Evolutionary conservation across 345 rosid genomes (phyloP), one percentile per base, ranked within the genome.

Genomic region (Sisymbrium altissimum): DNA sequence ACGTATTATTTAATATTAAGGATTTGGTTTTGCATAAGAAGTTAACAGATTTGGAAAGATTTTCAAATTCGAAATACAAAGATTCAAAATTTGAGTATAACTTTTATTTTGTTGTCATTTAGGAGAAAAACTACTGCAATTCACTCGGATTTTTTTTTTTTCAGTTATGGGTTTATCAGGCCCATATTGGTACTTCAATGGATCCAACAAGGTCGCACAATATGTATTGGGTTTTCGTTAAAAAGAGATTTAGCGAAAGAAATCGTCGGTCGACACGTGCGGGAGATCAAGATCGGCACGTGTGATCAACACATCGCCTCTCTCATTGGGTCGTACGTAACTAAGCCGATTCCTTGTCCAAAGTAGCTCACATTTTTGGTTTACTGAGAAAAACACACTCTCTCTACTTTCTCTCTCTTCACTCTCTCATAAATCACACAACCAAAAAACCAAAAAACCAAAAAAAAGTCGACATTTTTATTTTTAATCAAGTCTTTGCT

Each of bases 261-360:
- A 69, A 78, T 70, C 86, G 90, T 87, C 94, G 90, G 94, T 84
- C 75, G 80, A 85, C 90, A 90, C 92, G 92, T 84, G 79, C 59
- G 71, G 30, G 27, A 53, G 23, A 79, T 81, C 81, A 13, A 23
- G 39, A 4, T 75, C 68, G 66, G 64, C 81, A 77, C 64, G 81
- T 71, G 72, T 50, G 63, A 59, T 9, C 32, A 30, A 38, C 44
- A 64, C 68, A 48, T 33, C 41, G 5, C 57, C 17, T 30, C 60
- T 35, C 68, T 65, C 62, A 71, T 71, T 71, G 76, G 72, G 35
- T 50, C 56, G 56, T 50, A 50, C 66, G 57, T 61, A 60, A 74
- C 40, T n/a, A 66, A 3, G 73, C 53, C 46, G 69, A 68, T 75
- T 66, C 78, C 60, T 46, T 56, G 60, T 62, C 70, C 54, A 62